A percentile compares a stretch with the other conserved stretches of the same genome.
Conservation (phyloP, 2,329 filamentous ascomycete species). For the Cordyceps militaris region DNA sequence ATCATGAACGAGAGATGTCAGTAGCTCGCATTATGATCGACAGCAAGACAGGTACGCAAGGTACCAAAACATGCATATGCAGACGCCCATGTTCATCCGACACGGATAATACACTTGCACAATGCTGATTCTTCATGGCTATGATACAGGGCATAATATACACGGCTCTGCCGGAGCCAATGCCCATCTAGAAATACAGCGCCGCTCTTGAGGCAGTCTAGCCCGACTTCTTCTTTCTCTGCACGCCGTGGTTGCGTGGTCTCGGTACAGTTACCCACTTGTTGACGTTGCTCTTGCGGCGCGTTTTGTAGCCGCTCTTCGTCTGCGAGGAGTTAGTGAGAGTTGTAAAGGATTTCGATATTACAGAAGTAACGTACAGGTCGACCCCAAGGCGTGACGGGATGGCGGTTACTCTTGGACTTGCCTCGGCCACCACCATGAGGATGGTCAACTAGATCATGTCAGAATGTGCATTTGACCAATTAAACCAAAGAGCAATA, state of each 20-base stretch:
- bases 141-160: conserved; percentile 13
- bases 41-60: neutral
- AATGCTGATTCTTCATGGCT: conserved; percentile 8
- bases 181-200: conserved; percentile 10
- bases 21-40: no score
- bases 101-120: neutral
- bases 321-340: conserved; percentile 42
- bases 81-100: neutral
- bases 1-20: no score
- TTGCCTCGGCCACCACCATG: conserved; percentile 99
- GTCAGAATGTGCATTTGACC: conserved; percentile 11
- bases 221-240: conserved; percentile 53
- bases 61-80: neutral
- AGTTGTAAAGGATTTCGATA: neutral
- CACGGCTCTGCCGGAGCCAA: conserved; percentile 11
- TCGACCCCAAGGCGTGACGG: conserved; percentile 92
- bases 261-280: conserved; percentile 82
- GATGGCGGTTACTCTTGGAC: conserved; percentile 95
- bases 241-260: conserved; percentile 84
- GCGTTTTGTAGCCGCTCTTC: conserved; percentile 88
- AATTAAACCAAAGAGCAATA: conserved; percentile 9
- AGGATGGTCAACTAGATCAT: conserved; percentile 70
- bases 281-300: conserved; percentile 82
- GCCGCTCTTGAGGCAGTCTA: neutral
- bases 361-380: conserved; percentile 57